These are phyloP conservation scores for Umbilicus rupestris DNA, from an alignment of 164 flowering plant genomes.

Conservation along the genomic window DNA sequence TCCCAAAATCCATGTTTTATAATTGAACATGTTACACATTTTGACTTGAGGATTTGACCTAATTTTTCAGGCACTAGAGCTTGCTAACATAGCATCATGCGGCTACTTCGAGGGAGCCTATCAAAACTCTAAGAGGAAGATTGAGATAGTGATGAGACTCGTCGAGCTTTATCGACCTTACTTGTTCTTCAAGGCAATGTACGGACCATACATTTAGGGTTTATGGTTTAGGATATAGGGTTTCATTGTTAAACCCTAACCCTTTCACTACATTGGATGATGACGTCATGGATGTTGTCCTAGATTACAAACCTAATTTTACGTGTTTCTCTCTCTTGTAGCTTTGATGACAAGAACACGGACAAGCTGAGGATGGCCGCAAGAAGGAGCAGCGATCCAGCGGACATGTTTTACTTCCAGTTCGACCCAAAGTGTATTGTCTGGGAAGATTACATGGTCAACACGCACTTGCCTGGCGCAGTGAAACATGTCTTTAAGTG, in stretches of 20 bases:
- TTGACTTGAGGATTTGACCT: background rate
- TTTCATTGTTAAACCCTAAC: no score
- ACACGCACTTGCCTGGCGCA: slow-evolving; percentile 48
- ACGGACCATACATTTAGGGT: slow-evolving; percentile 11
- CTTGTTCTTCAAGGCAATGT: slow-evolving; percentile 46
- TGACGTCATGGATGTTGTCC: no score
- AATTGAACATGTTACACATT: no score
- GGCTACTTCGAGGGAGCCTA: slow-evolving; percentile 16
- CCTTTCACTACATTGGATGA: no score
- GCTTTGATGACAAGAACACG: slow-evolving; percentile 52
- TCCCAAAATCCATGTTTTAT: no score
- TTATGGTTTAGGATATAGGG: no score
- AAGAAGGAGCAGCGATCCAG: slow-evolving; percentile 16
- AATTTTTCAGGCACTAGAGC: slow-evolving; percentile 27
- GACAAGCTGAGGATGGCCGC: slow-evolving; percentile 27
- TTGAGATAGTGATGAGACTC: slow-evolving; percentile 29
- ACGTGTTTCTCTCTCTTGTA: slow-evolving; percentile 9
- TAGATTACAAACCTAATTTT: background rate
- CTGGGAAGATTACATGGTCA: slow-evolving; percentile 56
- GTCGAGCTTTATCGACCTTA: slow-evolving; percentile 49
- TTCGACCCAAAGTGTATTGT: slow-evolving; percentile 35
- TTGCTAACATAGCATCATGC: slow-evolving; percentile 29
- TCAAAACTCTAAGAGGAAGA: slow-evolving; percentile 23
- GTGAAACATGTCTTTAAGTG: slow-evolving; percentile 32
- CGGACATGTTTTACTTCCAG: slow-evolving; percentile 26